These are phyloP conservation scores for Hirsutella rhossiliensis DNA, from an alignment of 2,329 filamentous ascomycete genomes.

Conservation along the genomic window DNA sequence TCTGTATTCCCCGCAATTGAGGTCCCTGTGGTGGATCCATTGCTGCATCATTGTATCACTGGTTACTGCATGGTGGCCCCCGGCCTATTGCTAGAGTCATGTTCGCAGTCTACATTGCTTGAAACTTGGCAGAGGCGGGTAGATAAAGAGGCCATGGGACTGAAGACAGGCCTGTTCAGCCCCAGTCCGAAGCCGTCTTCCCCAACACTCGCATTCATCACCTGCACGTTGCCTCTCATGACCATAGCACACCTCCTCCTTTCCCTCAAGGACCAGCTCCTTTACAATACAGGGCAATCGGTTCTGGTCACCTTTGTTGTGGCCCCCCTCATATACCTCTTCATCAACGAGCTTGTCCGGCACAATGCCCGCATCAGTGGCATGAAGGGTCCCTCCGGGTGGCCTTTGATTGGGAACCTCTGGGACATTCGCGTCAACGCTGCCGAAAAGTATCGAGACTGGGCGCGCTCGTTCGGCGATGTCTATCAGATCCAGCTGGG, in stretches of 20 bases:
- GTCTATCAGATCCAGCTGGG: constrained; percentile 48
- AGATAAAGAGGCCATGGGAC: not conserved
- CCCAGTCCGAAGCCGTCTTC: not conserved
- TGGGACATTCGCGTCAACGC: constrained; percentile 42
- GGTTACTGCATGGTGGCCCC: too few relatives aligned
- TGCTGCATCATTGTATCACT: too few relatives aligned
- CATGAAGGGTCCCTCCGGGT: constrained; percentile 33
- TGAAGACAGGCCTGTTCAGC: too few relatives aligned
- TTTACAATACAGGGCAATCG: constrained; percentile 11
- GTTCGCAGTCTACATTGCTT: too few relatives aligned
- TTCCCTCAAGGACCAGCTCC: constrained; percentile 7
- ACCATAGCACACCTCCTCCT: constrained; percentile 12
- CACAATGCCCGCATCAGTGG: constrained; percentile 28
- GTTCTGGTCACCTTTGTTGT: constrained; percentile 11
- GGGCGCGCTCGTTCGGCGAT: constrained; percentile 32
- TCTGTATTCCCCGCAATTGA: too few relatives aligned
- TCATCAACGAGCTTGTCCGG: constrained; percentile 37
- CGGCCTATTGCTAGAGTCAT: too few relatives aligned
- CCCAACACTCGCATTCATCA: not conserved
- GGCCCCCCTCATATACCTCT: constrained; percentile 29
- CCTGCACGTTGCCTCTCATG: constrained; percentile 7
- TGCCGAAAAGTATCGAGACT: constrained; percentile 42
- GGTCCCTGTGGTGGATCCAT: too few relatives aligned
- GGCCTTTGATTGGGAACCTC: constrained; percentile 43
- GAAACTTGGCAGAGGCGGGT: too few relatives aligned